phyloP scores from a whole-genome alignment of 495 filamentous ascomycete species.

The Margaritispora aquatica region DNA sequence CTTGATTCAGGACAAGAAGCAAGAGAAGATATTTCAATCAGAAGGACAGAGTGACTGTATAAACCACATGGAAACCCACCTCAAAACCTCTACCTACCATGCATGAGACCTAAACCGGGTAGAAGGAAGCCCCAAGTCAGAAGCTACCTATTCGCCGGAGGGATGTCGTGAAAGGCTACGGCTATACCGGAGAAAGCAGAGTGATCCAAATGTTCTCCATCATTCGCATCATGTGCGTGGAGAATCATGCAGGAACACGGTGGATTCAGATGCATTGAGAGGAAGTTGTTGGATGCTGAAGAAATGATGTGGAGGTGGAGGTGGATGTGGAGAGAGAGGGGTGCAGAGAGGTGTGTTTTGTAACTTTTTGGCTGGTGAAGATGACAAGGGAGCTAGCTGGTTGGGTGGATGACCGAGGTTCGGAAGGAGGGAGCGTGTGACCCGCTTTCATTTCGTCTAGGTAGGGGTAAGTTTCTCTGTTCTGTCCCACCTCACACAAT shows the following conservation, averaged over 20 bases:
- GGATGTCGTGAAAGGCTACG: background rate
- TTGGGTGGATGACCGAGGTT: background rate
- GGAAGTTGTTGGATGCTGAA: background rate
- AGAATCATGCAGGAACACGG: background rate
- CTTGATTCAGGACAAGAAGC: too few relatives aligned
- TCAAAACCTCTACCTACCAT: too few relatives aligned
- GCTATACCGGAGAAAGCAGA: background rate
- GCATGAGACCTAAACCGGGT: background rate
- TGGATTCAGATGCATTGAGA: background rate
- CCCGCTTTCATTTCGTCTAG: background rate
- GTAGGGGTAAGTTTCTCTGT: too few relatives aligned
- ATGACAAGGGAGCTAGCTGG: too few relatives aligned
- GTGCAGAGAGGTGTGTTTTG: background rate
- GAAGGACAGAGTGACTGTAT: too few relatives aligned
- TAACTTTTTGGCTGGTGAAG: background rate
- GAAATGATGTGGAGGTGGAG: background rate
- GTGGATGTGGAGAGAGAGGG: background rate
- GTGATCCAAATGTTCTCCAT: background rate
- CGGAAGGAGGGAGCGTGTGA: background rate
- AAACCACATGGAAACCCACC: too few relatives aligned
- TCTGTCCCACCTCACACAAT: too few relatives aligned
- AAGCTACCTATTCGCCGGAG: background rate
- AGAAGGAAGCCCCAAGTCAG: background rate
- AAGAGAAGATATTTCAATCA: too few relatives aligned
- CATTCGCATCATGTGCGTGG: background rate